phyloP scores from a whole-genome alignment of 1,284 basidiomycete genomes.

The Pterula multifida region DNA sequence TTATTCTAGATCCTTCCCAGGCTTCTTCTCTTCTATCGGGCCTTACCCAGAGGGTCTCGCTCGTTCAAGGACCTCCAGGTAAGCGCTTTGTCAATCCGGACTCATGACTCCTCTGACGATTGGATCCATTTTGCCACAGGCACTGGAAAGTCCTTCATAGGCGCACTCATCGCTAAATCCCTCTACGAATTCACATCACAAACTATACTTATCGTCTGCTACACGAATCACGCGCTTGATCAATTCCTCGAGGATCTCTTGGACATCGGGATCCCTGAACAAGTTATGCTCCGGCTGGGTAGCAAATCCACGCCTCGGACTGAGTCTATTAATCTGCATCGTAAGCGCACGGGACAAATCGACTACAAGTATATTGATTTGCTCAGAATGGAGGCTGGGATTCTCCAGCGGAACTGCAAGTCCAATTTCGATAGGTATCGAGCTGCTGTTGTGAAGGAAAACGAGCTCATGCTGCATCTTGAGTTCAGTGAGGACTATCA shows the following conservation, averaged over 20 bases:
- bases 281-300: slow-evolving; percentile 38
- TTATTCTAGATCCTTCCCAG: slow-evolving; percentile 41
- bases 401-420: slow-evolving; percentile 15
- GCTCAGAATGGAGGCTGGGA: slow-evolving; percentile 17
- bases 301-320: slow-evolving; percentile 37
- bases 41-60: slow-evolving; percentile 38
- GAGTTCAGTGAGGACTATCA: slow-evolving; percentile 28
- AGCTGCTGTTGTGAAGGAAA: slow-evolving; percentile 11
- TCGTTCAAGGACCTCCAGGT: slow-evolving; percentile 63
- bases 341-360: slow-evolving; percentile 10
- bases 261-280: slow-evolving; percentile 39
- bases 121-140: slow-evolving; percentile 26
- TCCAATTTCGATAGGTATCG: slow-evolving; percentile 21
- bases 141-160: slow-evolving; percentile 60
- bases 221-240: slow-evolving; percentile 57
- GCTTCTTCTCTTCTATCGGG: slow-evolving; percentile 34
- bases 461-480: slow-evolving; percentile 27
- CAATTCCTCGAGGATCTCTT: slow-evolving; percentile 49
- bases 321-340: slow-evolving; percentile 27
- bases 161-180: slow-evolving; percentile 44
- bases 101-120: neutral
- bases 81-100: slow-evolving; percentile 9
- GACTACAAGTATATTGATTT: slow-evolving; percentile 19
- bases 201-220: slow-evolving; percentile 50
- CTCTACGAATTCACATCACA: slow-evolving; percentile 32